A percentile compares a stretch with the other conserved stretches of the same genome.
These are phyloP conservation scores for Pseudogymnoascus sp. DNA, from an alignment of 2,329 filamentous ascomycete species.

Conservation along the genomic window DNA sequence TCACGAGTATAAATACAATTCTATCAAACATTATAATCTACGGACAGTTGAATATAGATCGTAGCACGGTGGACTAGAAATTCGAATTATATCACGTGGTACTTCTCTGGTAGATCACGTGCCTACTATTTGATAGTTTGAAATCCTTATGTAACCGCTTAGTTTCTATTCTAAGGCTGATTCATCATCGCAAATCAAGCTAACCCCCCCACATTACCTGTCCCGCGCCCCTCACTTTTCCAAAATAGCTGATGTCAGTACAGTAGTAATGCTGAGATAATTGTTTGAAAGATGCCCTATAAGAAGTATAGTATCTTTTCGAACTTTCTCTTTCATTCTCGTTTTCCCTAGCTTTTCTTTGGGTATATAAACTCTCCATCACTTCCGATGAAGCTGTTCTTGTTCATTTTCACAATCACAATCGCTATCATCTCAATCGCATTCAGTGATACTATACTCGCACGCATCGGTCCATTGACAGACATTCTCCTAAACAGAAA, in stretches of 20 bases:
- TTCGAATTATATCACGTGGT: too few species aligned
- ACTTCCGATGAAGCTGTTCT: slow-evolving; percentile 22
- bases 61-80: too few species aligned
- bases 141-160: background rate
- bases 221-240: background rate
- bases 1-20: background rate
- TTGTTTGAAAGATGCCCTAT: background rate
- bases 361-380: background rate
- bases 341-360: background rate
- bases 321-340: background rate
- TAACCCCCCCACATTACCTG: background rate
- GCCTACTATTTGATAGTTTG: too few species aligned
- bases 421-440: slow-evolving; percentile 23
- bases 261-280: slow-evolving; percentile 5
- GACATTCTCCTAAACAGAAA: slow-evolving; percentile 15
- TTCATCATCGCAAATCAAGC: slow-evolving; percentile 1
- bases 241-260: background rate
- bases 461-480: slow-evolving; percentile 8
- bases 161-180: background rate
- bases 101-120: too few species aligned
- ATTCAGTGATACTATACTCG: slow-evolving; percentile 22
- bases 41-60: too few species aligned
- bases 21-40: background rate
- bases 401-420: slow-evolving; percentile 21
- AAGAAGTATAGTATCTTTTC: slow-evolving; percentile 2